A percentile compares a stretch with the other conserved stretches of the same genome.
phyloP scores from a whole-genome alignment of 208 protist genomes.

The Balamuthia mandrillaris region DNA sequence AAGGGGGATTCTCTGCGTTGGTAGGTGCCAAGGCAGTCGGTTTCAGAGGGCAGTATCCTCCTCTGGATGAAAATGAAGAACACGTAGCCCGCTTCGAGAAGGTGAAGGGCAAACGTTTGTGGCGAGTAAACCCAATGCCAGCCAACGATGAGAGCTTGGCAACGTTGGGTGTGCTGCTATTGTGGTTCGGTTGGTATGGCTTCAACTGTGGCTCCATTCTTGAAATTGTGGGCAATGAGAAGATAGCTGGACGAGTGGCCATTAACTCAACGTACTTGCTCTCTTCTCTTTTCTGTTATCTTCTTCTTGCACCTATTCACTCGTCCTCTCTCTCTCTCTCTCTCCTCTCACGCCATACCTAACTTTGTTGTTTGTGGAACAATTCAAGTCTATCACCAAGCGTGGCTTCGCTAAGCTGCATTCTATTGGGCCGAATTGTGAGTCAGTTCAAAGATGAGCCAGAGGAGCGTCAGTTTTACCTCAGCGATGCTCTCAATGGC shows the following conservation, averaged over 20 bases:
- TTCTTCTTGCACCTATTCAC: no score
- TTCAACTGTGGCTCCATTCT: slow-evolving; percentile 28
- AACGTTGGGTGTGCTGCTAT: not conserved
- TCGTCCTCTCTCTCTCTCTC: not conserved
- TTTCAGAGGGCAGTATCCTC: no score
- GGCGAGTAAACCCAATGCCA: not conserved
- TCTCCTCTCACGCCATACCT: no score
- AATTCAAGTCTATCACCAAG: no score
- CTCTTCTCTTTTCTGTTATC: no score
- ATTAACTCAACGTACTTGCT: slow-evolving; percentile 25
- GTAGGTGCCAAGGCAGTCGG: slow-evolving; percentile 13
- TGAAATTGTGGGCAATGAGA: not conserved
- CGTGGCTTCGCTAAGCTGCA: no score
- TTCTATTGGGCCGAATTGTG: not conserved
- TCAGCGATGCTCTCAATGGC: not conserved
- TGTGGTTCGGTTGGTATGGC: slow-evolving; percentile 44
- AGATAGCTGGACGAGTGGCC: not conserved
- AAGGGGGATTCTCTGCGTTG: no score
- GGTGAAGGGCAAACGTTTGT: no score
- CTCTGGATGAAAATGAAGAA: no score
- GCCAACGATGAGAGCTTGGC: not conserved
- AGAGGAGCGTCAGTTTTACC: slow-evolving; percentile 4
- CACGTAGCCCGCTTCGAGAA: no score
- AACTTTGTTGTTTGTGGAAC: no score
- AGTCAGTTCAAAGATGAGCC: no score